Evolutionary conservation across 2,329 filamentous ascomycete species (phyloP), one percentile per base, ranked within the genome.

Genomic region (Fusarium nodosum): DNA sequence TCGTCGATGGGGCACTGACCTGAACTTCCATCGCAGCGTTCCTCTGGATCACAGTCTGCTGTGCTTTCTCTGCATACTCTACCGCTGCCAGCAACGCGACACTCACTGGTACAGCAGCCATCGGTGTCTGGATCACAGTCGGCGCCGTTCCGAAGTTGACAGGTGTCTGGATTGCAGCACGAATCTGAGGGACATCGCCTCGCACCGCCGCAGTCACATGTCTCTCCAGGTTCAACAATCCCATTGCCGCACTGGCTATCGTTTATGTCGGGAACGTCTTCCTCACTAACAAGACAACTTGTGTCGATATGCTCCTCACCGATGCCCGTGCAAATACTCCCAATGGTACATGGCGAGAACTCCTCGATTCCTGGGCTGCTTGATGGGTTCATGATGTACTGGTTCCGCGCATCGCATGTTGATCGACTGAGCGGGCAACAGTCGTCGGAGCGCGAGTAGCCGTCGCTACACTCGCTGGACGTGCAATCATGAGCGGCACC

Each of bases 381-480:
- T 26, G 90, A 93, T 0, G 94, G 94, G 76, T 97, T 97, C 94
- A 97, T 97, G 77, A 97, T 91, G 78, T 88, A 97, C 61, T 85
- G 80, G 13, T 86, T 89, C 42, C 85, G 81, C 22, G 94, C 93
- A 78, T 94, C 84, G 78, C 94, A 97, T 0, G 82, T 85, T 20
- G 69, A 77, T 13, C 81, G 71, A 69, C 84, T 90, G 3, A 95
- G 82, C 0, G 93, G 94, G 72, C 94, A 97, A 16, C 71, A 72
- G 90, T 96, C 51, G 1, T 60, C 52, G 0, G 22, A 28, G 2
- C 20, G 33, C 1, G 56, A 67, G 1, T 51, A 60, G 1, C 61
- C 53, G 1, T 56, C 41, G 1, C n/a, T 41, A 1, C 70, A 72
- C 1, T 69, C 62, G 0, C 48, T 45, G 4, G 64, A 57, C 0